Base-by-base conservation (phyloP, 164 flowering plant genomes). In the Annona cherimola region DNA sequence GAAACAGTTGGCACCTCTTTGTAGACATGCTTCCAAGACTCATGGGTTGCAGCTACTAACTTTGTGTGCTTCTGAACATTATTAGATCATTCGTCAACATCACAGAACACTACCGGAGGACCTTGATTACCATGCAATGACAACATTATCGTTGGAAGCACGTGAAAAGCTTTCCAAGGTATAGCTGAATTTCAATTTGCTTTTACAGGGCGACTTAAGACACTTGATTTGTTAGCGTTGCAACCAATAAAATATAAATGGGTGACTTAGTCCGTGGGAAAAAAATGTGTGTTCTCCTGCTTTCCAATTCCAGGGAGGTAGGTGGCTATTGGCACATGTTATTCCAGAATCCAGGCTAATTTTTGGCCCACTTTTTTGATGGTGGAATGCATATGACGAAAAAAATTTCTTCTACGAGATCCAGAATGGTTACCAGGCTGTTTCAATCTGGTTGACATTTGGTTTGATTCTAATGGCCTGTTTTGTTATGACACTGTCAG, bases 91-190 rank as follows among this genome's bases (percentile, higher is more conserved):
- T 77, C 89, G 85, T 75, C 87, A 84, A 79, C 96, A 95, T 71
- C 92, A 91, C 79, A 88, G 80, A 78, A 87, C 78, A 61, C 90
- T 95, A 66, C 90, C 98, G 14, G 96, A 88, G 69, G 87, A 89
- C 78, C 80, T 95, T 74, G 96, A 95, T 86, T 95, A 90, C 74
- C 50, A 84, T 82, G 81, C 93, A 45, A 93, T 95, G 89, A 85
- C 86, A 74, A 92, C 89, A 42, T 84, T 95, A 72, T 95, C 87
- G 12, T 83, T 78, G 78, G 97, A 93, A 84, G 87, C 94, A 72
- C 92, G 98, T 72, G 99, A 95, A 76, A 95, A 95, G 73, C 89
- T 95, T 67, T 82, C 98, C 73, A 93, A 91, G 98, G 97, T 95
- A 5, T 71, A 26, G 73, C 71, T 43, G n/a, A 35, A 44, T 61